phyloP scores from a whole-genome alignment of 2,329 filamentous ascomycete species.

The Fusarium albosuccineum region DNA sequence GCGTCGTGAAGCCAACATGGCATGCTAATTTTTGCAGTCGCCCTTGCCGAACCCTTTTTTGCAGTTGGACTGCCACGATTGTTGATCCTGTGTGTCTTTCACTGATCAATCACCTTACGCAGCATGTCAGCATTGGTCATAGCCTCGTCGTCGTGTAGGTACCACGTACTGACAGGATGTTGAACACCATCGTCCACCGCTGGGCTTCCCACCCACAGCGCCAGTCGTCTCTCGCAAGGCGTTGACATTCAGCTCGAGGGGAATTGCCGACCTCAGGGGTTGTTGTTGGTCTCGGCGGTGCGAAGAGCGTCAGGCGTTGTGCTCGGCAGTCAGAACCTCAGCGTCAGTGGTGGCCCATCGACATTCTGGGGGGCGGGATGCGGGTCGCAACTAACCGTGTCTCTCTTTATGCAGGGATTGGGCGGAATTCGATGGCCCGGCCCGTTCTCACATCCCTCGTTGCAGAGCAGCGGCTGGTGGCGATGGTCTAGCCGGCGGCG shows the following conservation, averaged over 20 bases:
- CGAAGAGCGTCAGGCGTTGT: background rate
- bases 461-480: conserved; percentile 26
- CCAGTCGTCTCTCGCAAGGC: too few relatives aligned
- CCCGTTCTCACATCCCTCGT: conserved; percentile 41
- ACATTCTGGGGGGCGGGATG: conserved; percentile 9
- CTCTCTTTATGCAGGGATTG: conserved; percentile 32
- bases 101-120: background rate
- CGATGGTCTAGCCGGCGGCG: conserved; percentile 31
- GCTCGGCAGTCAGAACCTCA: background rate
- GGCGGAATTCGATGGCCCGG: conserved; percentile 41
- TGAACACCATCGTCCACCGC: conserved; percentile 4
- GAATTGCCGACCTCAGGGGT: too few relatives aligned
- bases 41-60: conserved; percentile 13
- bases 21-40: background rate
- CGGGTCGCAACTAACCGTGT: conserved; percentile 18
- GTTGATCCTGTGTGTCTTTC: conserved; percentile 9
- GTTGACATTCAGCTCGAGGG: too few relatives aligned
- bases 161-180: background rate
- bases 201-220: background rate
- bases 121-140: conserved; percentile 9
- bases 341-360: background rate
- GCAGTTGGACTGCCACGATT: conserved; percentile 2
- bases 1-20: conserved; percentile 6
- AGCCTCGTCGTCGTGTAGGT: background rate
- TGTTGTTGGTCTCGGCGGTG: background rate